Base-by-base conservation (phyloP, 441 rosid genomes). In the Manihot esculenta region DNA sequence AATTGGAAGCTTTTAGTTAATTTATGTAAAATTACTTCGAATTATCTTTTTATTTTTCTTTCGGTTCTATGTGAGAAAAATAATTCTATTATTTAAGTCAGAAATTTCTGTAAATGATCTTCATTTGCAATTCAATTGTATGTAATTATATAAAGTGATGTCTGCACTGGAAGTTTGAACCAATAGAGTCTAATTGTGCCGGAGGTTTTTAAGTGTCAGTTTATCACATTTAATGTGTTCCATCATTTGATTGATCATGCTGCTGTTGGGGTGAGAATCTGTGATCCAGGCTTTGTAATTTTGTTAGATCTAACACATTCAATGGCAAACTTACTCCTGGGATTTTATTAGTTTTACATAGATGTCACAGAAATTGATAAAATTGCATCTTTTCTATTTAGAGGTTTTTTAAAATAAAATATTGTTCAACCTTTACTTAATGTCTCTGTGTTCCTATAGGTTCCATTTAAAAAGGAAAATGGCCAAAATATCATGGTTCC, bases 401-500 rank as follows among this genome's bases (percentile, higher is more conserved):
- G 62, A 53, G 21, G 49, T 49, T 51, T 41, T 20, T 30, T 68
- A 54, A 5, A 47, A 53, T 42, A 20, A 42, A 54, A 24, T 53
- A n/a, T 55, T 24, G 23, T 61, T 62, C 21, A 38, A 26, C 45
- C 27, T 62, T 13, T 57, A 20, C 54, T 69, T 66, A 20, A 14
- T 57, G 27, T 69, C 26, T 44, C 15, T 63, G 30, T 70, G 54
- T 72, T 74, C 72, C 20, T 14, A 1, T 81, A 94, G 99, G 97
- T 90, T 60, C 89, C 97, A 5, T 47, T 86, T 60, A 94, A 94
- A 91, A 94, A 90, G 85, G 97, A 92, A 79, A 92, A 89, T 84
- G 99, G 97, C 50, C 93, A 92, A 79, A 84, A 79, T 2, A 80
- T 86, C 68, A 84, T 80, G 87, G 86, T 86, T 56, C 97, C 96